Evolutionary conservation across 2,329 filamentous ascomycete genomes (phyloP), one percentile per base, ranked within the genome.

Genomic region (Sarocladium strictum): DNA sequence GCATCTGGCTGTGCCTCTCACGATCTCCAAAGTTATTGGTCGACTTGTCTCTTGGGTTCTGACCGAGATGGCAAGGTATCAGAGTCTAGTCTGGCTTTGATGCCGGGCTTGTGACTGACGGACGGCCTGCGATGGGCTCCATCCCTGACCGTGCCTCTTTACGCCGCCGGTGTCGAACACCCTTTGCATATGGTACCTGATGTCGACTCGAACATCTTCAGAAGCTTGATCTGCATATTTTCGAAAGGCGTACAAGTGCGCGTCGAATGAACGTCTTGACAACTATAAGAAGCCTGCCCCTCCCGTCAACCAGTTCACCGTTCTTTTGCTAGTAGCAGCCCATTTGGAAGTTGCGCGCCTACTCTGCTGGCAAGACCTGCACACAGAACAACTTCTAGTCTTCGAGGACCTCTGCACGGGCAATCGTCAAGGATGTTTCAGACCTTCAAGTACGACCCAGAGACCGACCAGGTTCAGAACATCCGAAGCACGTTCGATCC

Each of bases 361-460:
- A 47, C 3, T 15, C 12, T n/a, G 10, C 21, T 21, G 3, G 3
- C n/a, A 3, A 3, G 12, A 11, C 3, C 15, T 47, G 21, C 17
- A 47, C 23, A 12, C 23, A 6, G 17, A 5, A 9, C 17, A 6
- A 9, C 10, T 21, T 19, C 7, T 9, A 15, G 3, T 43, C 40
- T 21, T 43, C 24, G 10, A 43, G 7, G 24, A 15, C 6, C 17
- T 12, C 40, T 43, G 40, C 24, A 23, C 6, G 3, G 7, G 17
- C 15, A 9, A 10, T 32, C 26, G 14, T 19, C 37, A 40, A 58
- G 50, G 49, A 69, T 71, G 69, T 71, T 71, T 57, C 64, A 63
- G 15, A 71, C 69, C 11, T 71, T 67, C 67, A 71, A 69, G 58
- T 69, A 69, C 60, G 68, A 71, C 55, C 66, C 66, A 2, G 68